A percentile compares a stretch with the other conserved stretches of the same genome.
phyloP scores from a whole-genome alignment of 1,284 basidiomycete genomes.

The Golubevia pallescens region DNA sequence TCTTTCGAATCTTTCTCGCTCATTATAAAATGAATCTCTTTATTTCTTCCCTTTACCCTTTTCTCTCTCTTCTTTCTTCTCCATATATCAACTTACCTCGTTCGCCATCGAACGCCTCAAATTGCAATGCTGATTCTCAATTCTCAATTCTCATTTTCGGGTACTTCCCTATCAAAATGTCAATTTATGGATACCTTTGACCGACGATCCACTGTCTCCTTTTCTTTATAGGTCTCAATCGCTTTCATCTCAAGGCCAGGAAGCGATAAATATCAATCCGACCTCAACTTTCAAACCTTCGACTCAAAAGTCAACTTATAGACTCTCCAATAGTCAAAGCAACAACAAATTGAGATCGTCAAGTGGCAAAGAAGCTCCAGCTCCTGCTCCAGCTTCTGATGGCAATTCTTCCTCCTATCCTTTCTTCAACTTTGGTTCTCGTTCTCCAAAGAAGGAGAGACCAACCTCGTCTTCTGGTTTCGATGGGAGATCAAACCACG shows the following conservation, averaged over 20 bases:
- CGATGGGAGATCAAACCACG: neutral
- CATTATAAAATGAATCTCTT: constrained; percentile 14
- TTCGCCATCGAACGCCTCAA: neutral
- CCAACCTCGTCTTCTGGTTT: neutral
- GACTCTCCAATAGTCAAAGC: neutral
- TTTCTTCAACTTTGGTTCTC: neutral
- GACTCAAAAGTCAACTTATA: neutral
- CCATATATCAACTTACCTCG: neutral
- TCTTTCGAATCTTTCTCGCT: neutral
- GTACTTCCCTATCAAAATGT: too few species aligned
- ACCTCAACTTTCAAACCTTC: neutral
- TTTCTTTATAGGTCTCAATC: neutral
- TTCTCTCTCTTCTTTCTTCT: constrained; percentile 11
- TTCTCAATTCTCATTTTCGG: too few species aligned
- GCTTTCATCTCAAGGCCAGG: neutral
- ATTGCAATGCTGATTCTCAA: neutral
- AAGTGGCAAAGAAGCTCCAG: too few species aligned
- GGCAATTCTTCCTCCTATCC: neutral
- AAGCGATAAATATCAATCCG: neutral
- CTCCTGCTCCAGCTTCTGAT: neutral
- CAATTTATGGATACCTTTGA: neutral
- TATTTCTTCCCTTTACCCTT: constrained; percentile 21
- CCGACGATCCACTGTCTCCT: too few species aligned
- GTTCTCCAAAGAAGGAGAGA: neutral
- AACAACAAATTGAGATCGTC: neutral